Percentiles rank a stretch among this genome's conserved stretches.
Conservation (phyloP, 495 filamentous ascomycete species). For the Bacidia rubella region DNA sequence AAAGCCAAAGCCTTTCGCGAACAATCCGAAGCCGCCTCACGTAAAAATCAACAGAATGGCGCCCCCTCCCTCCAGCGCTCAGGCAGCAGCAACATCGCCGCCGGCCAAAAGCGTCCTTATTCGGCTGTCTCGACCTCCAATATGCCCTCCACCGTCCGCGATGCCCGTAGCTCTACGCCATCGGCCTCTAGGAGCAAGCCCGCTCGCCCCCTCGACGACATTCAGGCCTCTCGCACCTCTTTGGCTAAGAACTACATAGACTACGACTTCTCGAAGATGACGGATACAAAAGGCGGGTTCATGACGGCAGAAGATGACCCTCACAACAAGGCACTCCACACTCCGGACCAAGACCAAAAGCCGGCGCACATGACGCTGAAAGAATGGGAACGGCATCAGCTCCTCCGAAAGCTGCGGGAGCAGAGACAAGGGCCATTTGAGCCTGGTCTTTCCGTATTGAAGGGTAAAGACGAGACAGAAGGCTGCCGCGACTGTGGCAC, state of each 20-base stretch:
- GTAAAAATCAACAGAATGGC: slow-evolving; percentile 10
- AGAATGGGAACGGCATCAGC: slow-evolving; percentile 79
- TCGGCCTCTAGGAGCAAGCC: not conserved
- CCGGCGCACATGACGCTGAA: slow-evolving; percentile 79
- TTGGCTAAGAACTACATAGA: slow-evolving; percentile 80
- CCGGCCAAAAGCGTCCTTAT: slow-evolving; percentile 48
- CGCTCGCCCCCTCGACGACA: slow-evolving; percentile 36
- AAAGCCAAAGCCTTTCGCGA: slow-evolving; percentile 81
- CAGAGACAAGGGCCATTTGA: slow-evolving; percentile 75
- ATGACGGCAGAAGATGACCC: slow-evolving; percentile 80
- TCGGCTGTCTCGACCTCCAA: slow-evolving; percentile 46
- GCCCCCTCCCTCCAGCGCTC: slow-evolving; percentile 17
- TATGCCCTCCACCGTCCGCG: slow-evolving; percentile 49
- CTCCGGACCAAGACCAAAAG: slow-evolving; percentile 47
- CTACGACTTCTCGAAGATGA: slow-evolving; percentile 96
- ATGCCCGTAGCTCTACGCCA: slow-evolving; percentile 37
- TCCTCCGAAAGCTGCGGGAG: slow-evolving; percentile 51
- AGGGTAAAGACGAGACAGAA: slow-evolving; percentile 38
- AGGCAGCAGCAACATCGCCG: slow-evolving; percentile 22
- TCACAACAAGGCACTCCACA: slow-evolving; percentile 61
- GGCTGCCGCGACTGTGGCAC: slow-evolving; percentile 71
- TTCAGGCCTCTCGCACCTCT: slow-evolving; percentile 61
- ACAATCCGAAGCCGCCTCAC: slow-evolving; percentile 43
- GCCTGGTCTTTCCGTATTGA: slow-evolving; percentile 60
- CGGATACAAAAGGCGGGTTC: slow-evolving; percentile 93